Evolutionary conservation across 169 alveolate genomes (phyloP).

Genomic region (Cryptosporidium bovis): DNA sequence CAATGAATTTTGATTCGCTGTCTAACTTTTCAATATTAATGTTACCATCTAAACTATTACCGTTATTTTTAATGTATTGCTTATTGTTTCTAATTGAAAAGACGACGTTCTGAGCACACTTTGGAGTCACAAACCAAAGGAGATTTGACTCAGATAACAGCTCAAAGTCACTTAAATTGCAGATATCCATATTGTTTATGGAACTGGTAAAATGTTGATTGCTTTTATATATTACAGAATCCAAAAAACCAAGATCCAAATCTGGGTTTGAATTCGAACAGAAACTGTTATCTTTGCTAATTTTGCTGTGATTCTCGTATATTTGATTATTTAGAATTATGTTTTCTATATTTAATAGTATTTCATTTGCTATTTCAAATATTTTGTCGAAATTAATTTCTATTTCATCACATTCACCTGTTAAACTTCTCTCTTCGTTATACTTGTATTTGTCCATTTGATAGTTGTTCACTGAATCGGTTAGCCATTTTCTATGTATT

Average conservation of each 20-base stretch:
- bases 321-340: background rate
- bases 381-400: background rate
- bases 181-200: conserved; percentile 20
- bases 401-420: background rate
- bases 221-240: conserved; percentile 9
- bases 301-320: too few relatives aligned
- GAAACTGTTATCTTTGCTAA: too few relatives aligned
- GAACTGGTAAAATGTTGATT: conserved; percentile 36
- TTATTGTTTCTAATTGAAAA: background rate
- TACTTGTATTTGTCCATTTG: conserved; percentile 2
- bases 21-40: background rate
- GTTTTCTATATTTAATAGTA: conserved; percentile 17
- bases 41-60: background rate
- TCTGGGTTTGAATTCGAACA: background rate
- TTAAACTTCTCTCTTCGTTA: background rate
- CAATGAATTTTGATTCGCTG: background rate
- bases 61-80: background rate
- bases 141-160: conserved; percentile 48
- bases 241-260: background rate
- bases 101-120: conserved; percentile 18
- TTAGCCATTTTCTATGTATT: conserved; percentile 56
- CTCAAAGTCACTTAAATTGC: conserved; percentile 37
- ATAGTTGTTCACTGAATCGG: conserved; percentile 34
- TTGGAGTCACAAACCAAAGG: conserved; percentile 62
- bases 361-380: conserved; percentile 52